Conservation (phyloP, 345 rosid genomes). For the Pelargonium nanum region DNA sequence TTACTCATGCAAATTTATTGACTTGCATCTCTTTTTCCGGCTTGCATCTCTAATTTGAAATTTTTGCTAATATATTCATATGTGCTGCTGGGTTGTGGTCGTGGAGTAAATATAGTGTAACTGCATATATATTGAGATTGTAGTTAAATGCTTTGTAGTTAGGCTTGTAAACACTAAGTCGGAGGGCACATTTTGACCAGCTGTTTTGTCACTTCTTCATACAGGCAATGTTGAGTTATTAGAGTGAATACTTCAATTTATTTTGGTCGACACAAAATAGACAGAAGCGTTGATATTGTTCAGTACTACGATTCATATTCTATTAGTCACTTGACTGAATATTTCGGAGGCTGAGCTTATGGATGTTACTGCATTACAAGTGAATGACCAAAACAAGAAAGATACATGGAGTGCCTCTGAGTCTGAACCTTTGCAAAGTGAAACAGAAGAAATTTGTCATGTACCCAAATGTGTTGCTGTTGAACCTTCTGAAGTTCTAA, state of each 20-base stretch:
- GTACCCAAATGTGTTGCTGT: constrained; percentile 4
- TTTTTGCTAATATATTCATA: too few relatives aligned
- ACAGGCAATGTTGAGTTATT: not conserved
- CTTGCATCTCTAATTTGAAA: too few relatives aligned
- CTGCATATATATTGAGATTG: not conserved
- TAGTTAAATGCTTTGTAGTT: not conserved
- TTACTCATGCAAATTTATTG: too few relatives aligned
- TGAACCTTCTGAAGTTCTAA: not conserved
- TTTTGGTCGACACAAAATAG: not conserved
- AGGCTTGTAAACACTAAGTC: not conserved
- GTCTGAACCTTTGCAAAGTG: too few relatives aligned
- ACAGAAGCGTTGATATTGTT: too few relatives aligned
- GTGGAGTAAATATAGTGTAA: not conserved
- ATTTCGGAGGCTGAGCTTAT: not conserved
- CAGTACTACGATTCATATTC: too few relatives aligned
- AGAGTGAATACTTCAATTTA: not conserved
- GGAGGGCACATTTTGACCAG: not conserved
- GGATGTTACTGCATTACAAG: not conserved
- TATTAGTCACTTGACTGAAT: not conserved
- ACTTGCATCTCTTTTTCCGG: too few relatives aligned
- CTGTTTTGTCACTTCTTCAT: not conserved
- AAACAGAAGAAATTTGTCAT: not conserved
- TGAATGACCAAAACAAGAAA: too few relatives aligned
- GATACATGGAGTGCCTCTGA: not conserved
- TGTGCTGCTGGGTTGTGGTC: not conserved